Percentiles rank a stretch among this genome's conserved stretches.
Evolutionary conservation across 2,329 filamentous ascomycete species (phyloP).

Genomic region (Colletotrichum sp.): DNA sequence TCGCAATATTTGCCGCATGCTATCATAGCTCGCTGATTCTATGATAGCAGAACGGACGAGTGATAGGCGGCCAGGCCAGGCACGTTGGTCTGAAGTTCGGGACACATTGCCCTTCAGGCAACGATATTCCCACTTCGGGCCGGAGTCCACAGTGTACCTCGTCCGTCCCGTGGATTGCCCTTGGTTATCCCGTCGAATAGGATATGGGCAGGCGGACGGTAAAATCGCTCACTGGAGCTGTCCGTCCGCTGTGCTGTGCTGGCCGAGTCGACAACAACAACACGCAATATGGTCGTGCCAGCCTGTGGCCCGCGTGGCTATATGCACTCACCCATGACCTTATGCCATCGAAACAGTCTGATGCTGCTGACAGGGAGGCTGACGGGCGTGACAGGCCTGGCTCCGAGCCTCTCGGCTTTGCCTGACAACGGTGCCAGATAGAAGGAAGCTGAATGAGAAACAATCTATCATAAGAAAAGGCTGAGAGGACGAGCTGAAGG

Average conservation of each 20-base stretch:
- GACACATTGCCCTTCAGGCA: neutral
- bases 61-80: neutral
- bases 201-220: neutral
- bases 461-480: neutral
- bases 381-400: neutral
- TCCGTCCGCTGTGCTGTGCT: neutral
- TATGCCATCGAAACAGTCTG: neutral
- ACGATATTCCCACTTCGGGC: conserved; percentile 1
- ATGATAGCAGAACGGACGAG: neutral
- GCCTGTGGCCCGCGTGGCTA: neutral
- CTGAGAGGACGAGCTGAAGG: neutral
- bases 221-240: conserved; percentile 3
- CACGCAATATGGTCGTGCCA: neutral
- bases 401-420: neutral
- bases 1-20: neutral
- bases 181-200: neutral
- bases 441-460: neutral
- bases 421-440: neutral
- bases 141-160: neutral
- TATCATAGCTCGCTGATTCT: neutral
- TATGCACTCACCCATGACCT: neutral
- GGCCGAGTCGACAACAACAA: neutral
- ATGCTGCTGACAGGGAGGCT: neutral
- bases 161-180: neutral
- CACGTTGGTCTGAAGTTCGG: neutral